Conservation (phyloP, 2,329 filamentous ascomycete species). For the Botryotinia calthae region DNA sequence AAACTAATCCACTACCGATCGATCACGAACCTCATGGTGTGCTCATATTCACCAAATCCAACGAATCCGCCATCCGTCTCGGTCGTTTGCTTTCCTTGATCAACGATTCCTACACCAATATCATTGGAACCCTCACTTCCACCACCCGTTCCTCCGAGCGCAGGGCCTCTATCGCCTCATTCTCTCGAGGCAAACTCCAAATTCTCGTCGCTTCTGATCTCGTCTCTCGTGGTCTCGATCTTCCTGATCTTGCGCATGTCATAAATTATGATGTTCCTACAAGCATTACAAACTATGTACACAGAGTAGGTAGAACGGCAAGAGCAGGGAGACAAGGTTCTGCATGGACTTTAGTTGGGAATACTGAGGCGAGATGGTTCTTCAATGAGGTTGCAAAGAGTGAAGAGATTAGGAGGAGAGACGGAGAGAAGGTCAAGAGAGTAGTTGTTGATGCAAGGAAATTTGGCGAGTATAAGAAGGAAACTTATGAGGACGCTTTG, state of each 20-base stretch:
- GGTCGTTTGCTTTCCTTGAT: constrained; percentile 72
- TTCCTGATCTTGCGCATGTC: constrained; percentile 75
- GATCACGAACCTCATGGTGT: constrained; percentile 43
- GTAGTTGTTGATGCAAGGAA: constrained; percentile 43
- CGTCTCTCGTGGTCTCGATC: constrained; percentile 86
- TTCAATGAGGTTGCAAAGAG: constrained; percentile 73
- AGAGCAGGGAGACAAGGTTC: constrained; percentile 72
- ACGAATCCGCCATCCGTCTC: constrained; percentile 84
- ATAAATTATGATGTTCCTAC: constrained; percentile 91
- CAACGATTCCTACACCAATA: constrained; percentile 53
- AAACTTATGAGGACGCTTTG: constrained; percentile 53
- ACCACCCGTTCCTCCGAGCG: constrained; percentile 71
- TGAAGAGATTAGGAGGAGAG: constrained; percentile 47
- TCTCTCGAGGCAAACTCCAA: constrained; percentile 59
- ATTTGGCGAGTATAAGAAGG: constrained; percentile 43
- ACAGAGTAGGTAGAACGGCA: constrained; percentile 88
- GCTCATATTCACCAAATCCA: constrained; percentile 87
- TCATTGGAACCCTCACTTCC: constrained; percentile 71
- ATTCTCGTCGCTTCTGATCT: constrained; percentile 89
- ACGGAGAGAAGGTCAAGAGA: constrained; percentile 44
- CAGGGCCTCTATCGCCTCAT: constrained; percentile 65
- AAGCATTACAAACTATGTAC: constrained; percentile 79
- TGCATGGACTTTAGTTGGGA: constrained; percentile 83
- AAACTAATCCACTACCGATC: constrained; percentile 20
- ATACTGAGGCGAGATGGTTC: constrained; percentile 81